Evolutionary conservation across 768 basidiomycete species (phyloP).

Genomic region (Piloderma croceum): DNA sequence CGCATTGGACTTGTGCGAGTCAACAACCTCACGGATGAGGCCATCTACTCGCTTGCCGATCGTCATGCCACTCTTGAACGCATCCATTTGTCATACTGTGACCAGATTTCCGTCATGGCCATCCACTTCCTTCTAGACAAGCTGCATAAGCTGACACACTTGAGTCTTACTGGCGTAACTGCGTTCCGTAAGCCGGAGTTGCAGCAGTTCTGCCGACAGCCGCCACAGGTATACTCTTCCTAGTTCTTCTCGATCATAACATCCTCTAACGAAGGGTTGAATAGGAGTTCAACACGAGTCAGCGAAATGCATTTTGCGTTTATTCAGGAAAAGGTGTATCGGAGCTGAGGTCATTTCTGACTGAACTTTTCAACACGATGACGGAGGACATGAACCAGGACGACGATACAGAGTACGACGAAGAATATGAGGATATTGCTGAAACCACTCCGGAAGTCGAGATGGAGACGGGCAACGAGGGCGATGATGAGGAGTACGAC

Average conservation of each 20-base stretch:
- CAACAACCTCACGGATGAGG: conserved; percentile 88
- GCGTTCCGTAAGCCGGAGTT: conserved; percentile 82
- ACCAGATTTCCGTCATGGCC: conserved; percentile 88
- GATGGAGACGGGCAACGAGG: conserved; percentile 31
- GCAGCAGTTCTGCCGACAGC: conserved; percentile 84
- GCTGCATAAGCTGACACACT: conserved; percentile 87
- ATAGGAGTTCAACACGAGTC: conserved; percentile 88
- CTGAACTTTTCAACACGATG: conserved; percentile 68
- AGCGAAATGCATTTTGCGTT: conserved; percentile 90
- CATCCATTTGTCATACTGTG: conserved; percentile 95
- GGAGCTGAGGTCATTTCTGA: conserved; percentile 75
- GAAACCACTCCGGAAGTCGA: conserved; percentile 26
- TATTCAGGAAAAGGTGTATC: conserved; percentile 90
- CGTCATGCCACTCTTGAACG: conserved; percentile 86
- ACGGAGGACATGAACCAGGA: conserved; percentile 64
- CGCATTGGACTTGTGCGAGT: conserved; percentile 95
- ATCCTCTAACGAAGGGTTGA: conserved; percentile 4
- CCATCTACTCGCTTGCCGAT: conserved; percentile 82
- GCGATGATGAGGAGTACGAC: conserved; percentile 49
- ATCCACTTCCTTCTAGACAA: conserved; percentile 86
- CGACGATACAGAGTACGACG: conserved; percentile 65
- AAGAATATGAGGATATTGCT: conserved; percentile 37
- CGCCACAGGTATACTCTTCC: conserved; percentile 65
- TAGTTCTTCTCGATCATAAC: not conserved
- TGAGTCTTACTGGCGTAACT: conserved; percentile 95